phyloP scores from a whole-genome alignment of 139 green algal species.

The Chlorella sorokiniana region DNA sequence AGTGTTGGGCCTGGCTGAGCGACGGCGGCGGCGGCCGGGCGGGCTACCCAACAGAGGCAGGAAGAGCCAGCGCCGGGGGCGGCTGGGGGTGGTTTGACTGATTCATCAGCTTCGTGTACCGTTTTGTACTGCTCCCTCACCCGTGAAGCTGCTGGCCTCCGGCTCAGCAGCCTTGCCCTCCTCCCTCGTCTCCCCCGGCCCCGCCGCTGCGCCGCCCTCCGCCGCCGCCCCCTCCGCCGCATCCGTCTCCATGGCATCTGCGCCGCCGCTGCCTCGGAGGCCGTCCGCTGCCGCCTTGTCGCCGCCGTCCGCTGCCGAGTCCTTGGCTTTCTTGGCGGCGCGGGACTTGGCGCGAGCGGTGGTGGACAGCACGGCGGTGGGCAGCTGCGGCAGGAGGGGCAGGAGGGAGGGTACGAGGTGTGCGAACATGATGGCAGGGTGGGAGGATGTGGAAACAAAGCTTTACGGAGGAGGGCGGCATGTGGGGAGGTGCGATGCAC shows the following conservation, averaged over 20 bases:
- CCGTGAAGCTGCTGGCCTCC: constrained; percentile 71
- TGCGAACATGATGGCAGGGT: too few species aligned
- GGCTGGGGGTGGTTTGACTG: too few species aligned
- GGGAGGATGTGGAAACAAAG: too few species aligned
- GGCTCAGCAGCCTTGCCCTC: constrained; percentile 43
- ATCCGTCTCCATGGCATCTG: constrained; percentile 42
- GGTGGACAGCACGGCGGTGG: constrained; percentile 95
- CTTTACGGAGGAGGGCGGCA: too few species aligned
- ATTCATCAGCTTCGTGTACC: too few species aligned
- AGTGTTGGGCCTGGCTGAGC: too few species aligned
- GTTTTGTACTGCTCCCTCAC: background rate
- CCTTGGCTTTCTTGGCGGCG: constrained; percentile 76
- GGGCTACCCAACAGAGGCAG: too few species aligned
- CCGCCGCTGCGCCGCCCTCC: constrained; percentile 61
- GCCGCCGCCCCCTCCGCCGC: constrained; percentile 34
- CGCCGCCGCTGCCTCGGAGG: background rate
- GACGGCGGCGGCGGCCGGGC: too few species aligned
- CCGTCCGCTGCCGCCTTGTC: background rate
- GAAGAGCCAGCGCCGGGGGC: too few species aligned
- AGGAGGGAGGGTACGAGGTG: background rate
- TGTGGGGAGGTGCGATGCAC: background rate
- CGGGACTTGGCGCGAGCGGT: constrained; percentile 84
- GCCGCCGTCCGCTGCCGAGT: constrained; percentile 11
- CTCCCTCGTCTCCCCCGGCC: constrained; percentile 28
- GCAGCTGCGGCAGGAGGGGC: constrained; percentile 65